Evolutionary conservation across 2,329 filamentous ascomycete species (phyloP), one percentile per base, ranked within the genome.

Genomic region (Cladosporium sp.): DNA sequence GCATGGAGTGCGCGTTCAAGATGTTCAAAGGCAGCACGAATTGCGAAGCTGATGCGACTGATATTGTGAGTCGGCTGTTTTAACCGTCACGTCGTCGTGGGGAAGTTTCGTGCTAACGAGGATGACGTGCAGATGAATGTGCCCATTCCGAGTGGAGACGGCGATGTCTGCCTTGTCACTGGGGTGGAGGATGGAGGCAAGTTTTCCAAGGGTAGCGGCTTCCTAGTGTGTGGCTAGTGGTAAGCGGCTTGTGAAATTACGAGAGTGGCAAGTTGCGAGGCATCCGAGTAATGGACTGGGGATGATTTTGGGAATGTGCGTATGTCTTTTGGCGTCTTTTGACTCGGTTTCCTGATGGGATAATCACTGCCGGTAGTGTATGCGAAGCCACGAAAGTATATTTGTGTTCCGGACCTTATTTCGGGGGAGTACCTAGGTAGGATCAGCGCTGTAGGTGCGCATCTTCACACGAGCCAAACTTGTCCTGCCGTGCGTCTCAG

Each of bases 181-280:
- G 40, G 54, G 6, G 54, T 56, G 15, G 54, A 39, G 20, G 54
- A 56, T 39, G 54, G 54, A 19, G 54, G 54, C 19, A 56, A 17
- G n/a, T 49, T 49, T 15, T 17, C 19, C 25, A 49, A 47, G 34
- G 42, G 17, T 8, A 56, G 54, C 15, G 54, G 42, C 3, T 56
- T 49, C 20, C 38, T 45, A 20, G 54, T 49, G 6, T 56, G 54
- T 20, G 54, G 54, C 12, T 50, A 19, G 7, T 5, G 12, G 2
- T 9, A 34, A 8, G 11, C 30, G 30, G 30, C 7, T 12, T 34
- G 30, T 34, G 30, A 12, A 34, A 12, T 9, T 34, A 11, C 30
- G 30, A 9, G 11, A 11, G 11, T 9, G 30, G 30, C 5, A 34
- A 34, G 30, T 11, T 34, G 30, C 7, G 30, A 34, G 30, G 30